phyloP scores from a whole-genome alignment of 371 early-diverging fungal species.

The Globomyces sp. region DNA sequence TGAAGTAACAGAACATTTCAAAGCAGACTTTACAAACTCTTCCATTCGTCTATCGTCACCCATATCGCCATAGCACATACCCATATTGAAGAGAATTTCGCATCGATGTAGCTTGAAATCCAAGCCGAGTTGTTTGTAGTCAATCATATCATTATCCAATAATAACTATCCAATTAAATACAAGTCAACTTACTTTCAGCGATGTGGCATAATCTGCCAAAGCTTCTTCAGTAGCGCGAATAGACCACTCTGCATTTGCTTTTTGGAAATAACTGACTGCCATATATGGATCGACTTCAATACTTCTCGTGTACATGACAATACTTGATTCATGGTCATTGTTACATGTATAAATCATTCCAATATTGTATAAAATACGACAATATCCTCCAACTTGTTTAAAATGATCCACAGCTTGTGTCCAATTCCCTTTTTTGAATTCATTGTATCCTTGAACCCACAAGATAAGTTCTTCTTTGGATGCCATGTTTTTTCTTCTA shows the following conservation, averaged over 20 bases:
- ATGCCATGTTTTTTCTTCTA: constrained; percentile 14
- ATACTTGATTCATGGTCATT: constrained; percentile 77
- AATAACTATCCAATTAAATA: constrained; percentile 53
- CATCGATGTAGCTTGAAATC: constrained; percentile 81
- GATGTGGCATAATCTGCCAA: too few relatives aligned
- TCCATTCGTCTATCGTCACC: constrained; percentile 7
- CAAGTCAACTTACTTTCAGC: constrained; percentile 27
- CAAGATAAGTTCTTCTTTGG: constrained; percentile 66
- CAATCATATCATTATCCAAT: constrained; percentile 81
- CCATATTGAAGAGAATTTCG: constrained; percentile 85
- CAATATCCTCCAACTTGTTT: constrained; percentile 78
- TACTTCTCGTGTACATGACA: constrained; percentile 66
- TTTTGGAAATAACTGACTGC: constrained; percentile 87
- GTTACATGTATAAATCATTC: constrained; percentile 75
- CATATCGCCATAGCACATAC: constrained; percentile 58
- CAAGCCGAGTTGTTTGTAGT: constrained; percentile 88
- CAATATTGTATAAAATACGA: constrained; percentile 91
- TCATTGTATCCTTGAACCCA: constrained; percentile 74
- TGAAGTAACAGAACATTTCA: constrained; percentile 16
- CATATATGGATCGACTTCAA: constrained; percentile 74
- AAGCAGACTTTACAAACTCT: constrained; percentile 21
- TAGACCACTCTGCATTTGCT: constrained; percentile 73
- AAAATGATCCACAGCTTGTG: constrained; percentile 60
- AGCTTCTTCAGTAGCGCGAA: constrained; percentile 55
- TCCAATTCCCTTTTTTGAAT: constrained; percentile 63